These are phyloP conservation scores for Massospora cicadina DNA, from an alignment of 371 early-diverging fungal species.

Conservation along the genomic window DNA sequence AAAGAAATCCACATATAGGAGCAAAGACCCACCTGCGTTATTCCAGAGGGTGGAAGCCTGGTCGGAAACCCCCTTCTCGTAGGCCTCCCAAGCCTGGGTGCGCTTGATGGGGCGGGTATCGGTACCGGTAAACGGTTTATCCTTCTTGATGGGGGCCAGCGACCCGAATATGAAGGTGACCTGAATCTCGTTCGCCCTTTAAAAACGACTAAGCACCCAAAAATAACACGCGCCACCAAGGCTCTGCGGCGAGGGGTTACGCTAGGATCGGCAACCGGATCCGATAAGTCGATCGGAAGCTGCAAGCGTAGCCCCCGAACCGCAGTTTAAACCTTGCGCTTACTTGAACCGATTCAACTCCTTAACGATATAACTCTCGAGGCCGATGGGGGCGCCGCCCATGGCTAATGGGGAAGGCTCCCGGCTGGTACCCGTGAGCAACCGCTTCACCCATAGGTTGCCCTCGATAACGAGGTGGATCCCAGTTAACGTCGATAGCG, in stretches of 20 bases:
- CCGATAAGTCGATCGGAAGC: too few relatives aligned
- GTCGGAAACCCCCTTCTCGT: slow-evolving; percentile 39
- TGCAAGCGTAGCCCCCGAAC: too few relatives aligned
- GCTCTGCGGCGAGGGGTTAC: too few relatives aligned
- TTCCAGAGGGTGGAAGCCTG: slow-evolving; percentile 38
- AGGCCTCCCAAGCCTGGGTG: slow-evolving; percentile 50
- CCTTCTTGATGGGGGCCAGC: slow-evolving; percentile 46
- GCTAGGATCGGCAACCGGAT: too few relatives aligned
- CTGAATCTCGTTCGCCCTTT: slow-evolving; percentile 14
- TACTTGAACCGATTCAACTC: slow-evolving; percentile 15
- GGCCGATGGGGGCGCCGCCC: slow-evolving; percentile 45
- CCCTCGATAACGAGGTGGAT: slow-evolving; percentile 61
- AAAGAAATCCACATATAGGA: too few relatives aligned
- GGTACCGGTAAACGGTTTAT: slow-evolving; percentile 43
- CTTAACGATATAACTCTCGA: slow-evolving; percentile 36
- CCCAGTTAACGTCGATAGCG: slow-evolving; percentile 36
- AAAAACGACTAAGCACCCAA: too few relatives aligned
- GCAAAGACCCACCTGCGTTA: slow-evolving; percentile 26
- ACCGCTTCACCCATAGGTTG: slow-evolving; percentile 48
- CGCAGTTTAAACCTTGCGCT: too few relatives aligned
- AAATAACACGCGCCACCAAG: slow-evolving; percentile 12
- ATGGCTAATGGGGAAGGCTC: slow-evolving; percentile 41
- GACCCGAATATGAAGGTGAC: slow-evolving; percentile 53
- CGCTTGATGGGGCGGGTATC: slow-evolving; percentile 41
- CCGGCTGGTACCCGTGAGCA: slow-evolving; percentile 24